Percentiles rank a stretch among this genome's conserved stretches.
phyloP scores from a whole-genome alignment of 2,329 filamentous ascomycete genomes.

The Penicillium sclerotigenum region DNA sequence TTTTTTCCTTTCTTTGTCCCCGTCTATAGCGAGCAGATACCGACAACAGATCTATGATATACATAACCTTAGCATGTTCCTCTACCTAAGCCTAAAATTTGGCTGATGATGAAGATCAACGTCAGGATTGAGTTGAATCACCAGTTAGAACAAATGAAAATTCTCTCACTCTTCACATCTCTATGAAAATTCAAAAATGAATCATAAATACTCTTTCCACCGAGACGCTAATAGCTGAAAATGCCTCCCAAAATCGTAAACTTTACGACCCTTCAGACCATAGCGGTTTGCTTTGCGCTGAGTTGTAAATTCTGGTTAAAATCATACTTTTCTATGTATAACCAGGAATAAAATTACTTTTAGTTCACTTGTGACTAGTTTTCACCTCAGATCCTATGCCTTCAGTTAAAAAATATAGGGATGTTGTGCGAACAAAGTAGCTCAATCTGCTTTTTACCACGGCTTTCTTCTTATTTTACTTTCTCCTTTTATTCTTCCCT shows the following conservation, averaged over 20 bases:
- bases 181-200: not conserved
- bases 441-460: no score
- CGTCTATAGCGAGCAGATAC: no score
- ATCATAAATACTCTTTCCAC: not conserved
- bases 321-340: no score
- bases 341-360: no score
- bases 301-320: conserved; percentile 1
- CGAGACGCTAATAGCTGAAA: not conserved
- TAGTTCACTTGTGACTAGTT: no score
- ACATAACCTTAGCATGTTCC: not conserved
- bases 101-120: not conserved
- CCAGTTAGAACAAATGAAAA: not conserved
- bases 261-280: not conserved
- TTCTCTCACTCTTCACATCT: not conserved
- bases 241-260: not conserved
- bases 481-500: no score
- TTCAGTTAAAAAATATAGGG: no score
- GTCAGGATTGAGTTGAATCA: not conserved
- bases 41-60: no score
- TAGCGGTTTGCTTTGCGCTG: not conserved
- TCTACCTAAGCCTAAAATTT: not conserved
- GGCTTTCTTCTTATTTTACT: no score
- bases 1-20: no score
- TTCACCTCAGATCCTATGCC: no score
- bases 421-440: no score